phyloP scores from a whole-genome alignment of 208 protist species.

The Trypanosoma grayi region DNA sequence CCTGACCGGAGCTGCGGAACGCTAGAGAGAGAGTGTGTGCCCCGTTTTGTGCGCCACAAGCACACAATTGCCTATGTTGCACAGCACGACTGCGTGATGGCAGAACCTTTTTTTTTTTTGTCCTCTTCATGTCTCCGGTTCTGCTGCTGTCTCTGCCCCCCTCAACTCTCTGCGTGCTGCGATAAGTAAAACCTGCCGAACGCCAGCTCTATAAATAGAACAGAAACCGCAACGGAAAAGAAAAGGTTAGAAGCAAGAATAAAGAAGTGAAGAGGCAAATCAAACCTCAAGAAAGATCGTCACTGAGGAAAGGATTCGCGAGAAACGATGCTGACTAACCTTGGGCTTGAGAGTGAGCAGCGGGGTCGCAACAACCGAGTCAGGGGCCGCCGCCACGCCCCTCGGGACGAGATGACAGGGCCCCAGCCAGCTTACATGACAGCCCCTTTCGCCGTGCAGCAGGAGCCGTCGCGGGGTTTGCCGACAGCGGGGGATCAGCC shows the following conservation, averaged over 20 bases:
- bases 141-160: too few relatives aligned
- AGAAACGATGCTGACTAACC: conserved; percentile 25
- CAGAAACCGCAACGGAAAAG: too few relatives aligned
- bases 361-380: conserved; percentile 33
- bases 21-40: too few relatives aligned
- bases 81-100: too few relatives aligned
- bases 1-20: too few relatives aligned
- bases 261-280: neutral
- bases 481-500: neutral
- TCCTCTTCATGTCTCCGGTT: too few relatives aligned
- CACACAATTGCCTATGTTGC: too few relatives aligned
- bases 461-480: neutral
- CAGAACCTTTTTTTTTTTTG: too few relatives aligned
- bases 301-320: neutral
- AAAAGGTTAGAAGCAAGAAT: neutral
- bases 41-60: too few relatives aligned
- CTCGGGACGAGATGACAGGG: conserved; percentile 36
- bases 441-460: conserved; percentile 21
- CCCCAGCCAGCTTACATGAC: conserved; percentile 25
- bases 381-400: conserved; percentile 53
- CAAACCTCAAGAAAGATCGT: neutral
- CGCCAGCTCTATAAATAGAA: neutral
- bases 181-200: too few relatives aligned
- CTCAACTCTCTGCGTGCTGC: too few relatives aligned
- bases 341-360: conserved; percentile 52